phyloP scores from a whole-genome alignment of 306 rosid species.

The Pyrus betulifolia region DNA sequence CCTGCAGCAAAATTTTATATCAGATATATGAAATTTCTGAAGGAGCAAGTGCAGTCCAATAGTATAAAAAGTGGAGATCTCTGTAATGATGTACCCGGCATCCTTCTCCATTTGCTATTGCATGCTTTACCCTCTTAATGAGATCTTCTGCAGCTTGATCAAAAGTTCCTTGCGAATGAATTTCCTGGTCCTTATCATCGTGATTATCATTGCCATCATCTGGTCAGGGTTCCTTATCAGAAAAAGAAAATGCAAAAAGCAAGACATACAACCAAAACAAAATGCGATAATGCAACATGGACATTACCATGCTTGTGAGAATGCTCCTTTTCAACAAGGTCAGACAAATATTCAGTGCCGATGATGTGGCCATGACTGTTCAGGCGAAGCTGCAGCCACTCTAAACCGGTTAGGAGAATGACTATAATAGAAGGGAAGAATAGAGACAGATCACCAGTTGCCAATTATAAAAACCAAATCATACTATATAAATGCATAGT shows the following conservation, averaged over 20 bases:
- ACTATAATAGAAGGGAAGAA: not conserved
- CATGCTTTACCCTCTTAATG: slow-evolving; percentile 73
- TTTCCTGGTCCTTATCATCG: slow-evolving; percentile 43
- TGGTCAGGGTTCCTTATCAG: slow-evolving; percentile 23
- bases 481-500: not conserved
- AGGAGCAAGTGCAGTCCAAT: not conserved
- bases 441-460: not conserved
- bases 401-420: slow-evolving; percentile 21
- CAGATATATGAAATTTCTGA: not conserved
- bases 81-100: slow-evolving; percentile 58
- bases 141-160: slow-evolving; percentile 65
- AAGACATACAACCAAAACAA: not conserved
- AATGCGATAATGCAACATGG: slow-evolving; percentile 13
- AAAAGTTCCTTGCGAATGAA: slow-evolving; percentile 38
- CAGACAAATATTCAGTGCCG: slow-evolving; percentile 91
- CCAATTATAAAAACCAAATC: not conserved
- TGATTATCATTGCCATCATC: slow-evolving; percentile 55
- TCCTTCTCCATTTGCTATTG: slow-evolving; percentile 62
- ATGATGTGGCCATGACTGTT: slow-evolving; percentile 68
- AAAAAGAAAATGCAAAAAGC: not conserved
- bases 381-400: slow-evolving; percentile 75
- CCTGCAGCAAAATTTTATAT: slow-evolving; percentile 40
- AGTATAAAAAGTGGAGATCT: not conserved
- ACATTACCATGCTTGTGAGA: slow-evolving; percentile 60
- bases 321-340: slow-evolving; percentile 93